phyloP scores from a whole-genome alignment of 257 asterid genomes.

The Fraxinus cuspidata region DNA sequence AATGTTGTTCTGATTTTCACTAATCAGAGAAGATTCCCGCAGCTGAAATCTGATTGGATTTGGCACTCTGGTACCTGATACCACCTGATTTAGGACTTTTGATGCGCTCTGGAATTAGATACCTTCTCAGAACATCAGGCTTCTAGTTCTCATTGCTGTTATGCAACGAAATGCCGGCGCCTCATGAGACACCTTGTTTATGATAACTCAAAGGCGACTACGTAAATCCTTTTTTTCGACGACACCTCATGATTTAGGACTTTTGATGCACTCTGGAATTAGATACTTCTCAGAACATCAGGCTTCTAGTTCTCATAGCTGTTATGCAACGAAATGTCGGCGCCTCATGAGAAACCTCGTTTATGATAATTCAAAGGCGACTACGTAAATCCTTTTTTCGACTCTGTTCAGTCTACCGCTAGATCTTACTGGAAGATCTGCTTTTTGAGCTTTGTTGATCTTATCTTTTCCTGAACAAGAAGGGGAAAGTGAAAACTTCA shows the following conservation, averaged over 20 bases:
- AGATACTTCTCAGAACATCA: background rate
- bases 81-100: slow-evolving; percentile 1
- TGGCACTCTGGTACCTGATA: slow-evolving; percentile 16
- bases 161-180: background rate
- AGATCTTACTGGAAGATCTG: background rate
- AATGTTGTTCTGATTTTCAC: background rate
- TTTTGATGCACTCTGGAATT: too few relatives aligned
- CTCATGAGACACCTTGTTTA: too few relatives aligned
- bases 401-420: background rate
- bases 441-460: background rate
- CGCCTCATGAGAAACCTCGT: too few relatives aligned
- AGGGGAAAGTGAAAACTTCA: background rate
- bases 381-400: background rate
- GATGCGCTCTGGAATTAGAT: too few relatives aligned
- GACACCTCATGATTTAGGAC: slow-evolving; percentile 14
- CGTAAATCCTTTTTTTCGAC: background rate
- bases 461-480: background rate
- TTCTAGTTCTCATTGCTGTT: background rate
- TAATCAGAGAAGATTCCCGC: slow-evolving; percentile 16
- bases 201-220: too few relatives aligned
- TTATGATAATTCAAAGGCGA: too few relatives aligned
- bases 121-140: background rate
- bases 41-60: background rate
- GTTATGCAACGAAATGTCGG: background rate
- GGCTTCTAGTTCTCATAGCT: background rate